Percentiles rank a stretch among this genome's conserved stretches.
phyloP scores from a whole-genome alignment of 371 early-diverging fungal genomes.

The Zychaea mexicana region DNA sequence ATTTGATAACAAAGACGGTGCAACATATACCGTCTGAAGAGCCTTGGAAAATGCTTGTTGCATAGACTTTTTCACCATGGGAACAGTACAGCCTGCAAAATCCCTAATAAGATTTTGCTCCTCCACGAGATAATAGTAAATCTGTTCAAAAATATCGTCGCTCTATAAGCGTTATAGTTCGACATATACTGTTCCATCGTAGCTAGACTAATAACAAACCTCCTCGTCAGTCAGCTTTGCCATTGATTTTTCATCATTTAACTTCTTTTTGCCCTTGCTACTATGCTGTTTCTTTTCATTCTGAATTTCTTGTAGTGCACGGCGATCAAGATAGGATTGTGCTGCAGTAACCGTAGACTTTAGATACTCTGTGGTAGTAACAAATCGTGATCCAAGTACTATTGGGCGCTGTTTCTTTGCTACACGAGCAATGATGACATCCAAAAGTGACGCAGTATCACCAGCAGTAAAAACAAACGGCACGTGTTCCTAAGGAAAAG shows the following conservation, averaged over 20 bases:
- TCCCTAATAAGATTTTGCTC: slow-evolving; percentile 2
- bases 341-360: slow-evolving; percentile 5
- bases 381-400: slow-evolving; percentile 11
- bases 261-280: slow-evolving; percentile 15
- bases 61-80: slow-evolving; percentile 16
- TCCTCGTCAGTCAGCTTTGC: slow-evolving; percentile 10
- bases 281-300: slow-evolving; percentile 22
- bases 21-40: slow-evolving; percentile 20
- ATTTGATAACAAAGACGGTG: not conserved
- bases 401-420: slow-evolving; percentile 6
- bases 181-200: too few species aligned
- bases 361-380: slow-evolving; percentile 17
- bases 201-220: slow-evolving; percentile 3
- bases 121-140: slow-evolving; percentile 10
- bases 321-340: slow-evolving; percentile 15
- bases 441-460: slow-evolving; percentile 15
- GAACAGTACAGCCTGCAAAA: slow-evolving; percentile 15
- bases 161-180: too few species aligned
- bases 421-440: slow-evolving; percentile 6
- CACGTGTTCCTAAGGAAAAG: slow-evolving; percentile 13
- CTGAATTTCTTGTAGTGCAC: slow-evolving; percentile 16
- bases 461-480: slow-evolving; percentile 18
- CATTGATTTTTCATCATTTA: slow-evolving; percentile 6
- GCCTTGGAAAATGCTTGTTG: slow-evolving; percentile 14
- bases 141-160: too few species aligned